Evolutionary conservation across 2,329 filamentous ascomycete species (phyloP).

Genomic region (Xylaria polymorpha): DNA sequence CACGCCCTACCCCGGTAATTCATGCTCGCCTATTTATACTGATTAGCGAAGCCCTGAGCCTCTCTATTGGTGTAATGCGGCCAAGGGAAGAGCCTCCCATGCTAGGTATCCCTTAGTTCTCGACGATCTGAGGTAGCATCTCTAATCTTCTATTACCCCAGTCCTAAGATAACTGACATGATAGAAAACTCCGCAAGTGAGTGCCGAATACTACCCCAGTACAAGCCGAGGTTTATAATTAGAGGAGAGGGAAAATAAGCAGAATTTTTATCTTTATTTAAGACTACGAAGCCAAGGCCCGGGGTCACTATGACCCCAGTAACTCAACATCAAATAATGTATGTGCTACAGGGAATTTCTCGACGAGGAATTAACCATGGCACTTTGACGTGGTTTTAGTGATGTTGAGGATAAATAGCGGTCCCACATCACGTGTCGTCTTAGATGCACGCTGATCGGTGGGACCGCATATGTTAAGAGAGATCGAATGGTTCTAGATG

Average conservation of each 20-base stretch:
- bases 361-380: neutral
- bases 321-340: neutral
- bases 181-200: neutral
- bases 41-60: constrained; percentile 5
- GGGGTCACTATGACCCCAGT: neutral
- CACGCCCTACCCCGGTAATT: constrained; percentile 1
- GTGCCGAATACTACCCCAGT: neutral
- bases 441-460: constrained; percentile 26
- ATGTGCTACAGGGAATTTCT: neutral
- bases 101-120: neutral
- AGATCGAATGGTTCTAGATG: constrained; percentile 26
- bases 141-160: neutral
- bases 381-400: neutral
- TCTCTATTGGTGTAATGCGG: neutral
- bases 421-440: constrained; percentile 23
- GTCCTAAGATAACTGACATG: neutral
- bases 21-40: neutral
- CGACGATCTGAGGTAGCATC: constrained; percentile 15
- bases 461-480: constrained; percentile 5
- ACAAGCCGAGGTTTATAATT: neutral
- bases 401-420: constrained; percentile 13
- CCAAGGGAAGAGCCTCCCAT: no score
- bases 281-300: neutral
- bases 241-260: neutral
- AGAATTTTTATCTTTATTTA: neutral